A percentile compares a stretch with the other conserved stretches of the same genome.
These are phyloP conservation scores for Paraconiothyrium brasiliense DNA, from an alignment of 2,329 filamentous ascomycete species.

Conservation along the genomic window DNA sequence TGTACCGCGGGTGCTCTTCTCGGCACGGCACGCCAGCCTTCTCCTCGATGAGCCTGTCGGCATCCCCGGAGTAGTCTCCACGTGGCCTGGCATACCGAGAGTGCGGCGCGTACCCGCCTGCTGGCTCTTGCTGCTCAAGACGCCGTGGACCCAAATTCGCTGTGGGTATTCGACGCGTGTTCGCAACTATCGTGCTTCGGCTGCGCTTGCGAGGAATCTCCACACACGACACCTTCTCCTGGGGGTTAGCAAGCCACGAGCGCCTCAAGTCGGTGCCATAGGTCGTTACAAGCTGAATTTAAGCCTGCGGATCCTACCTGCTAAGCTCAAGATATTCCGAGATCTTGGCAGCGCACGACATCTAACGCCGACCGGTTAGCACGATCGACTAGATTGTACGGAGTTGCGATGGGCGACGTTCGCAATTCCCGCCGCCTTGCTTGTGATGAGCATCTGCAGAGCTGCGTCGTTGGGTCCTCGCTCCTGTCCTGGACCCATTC, in stretches of 20 bases:
- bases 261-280: background rate
- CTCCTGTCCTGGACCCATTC: background rate
- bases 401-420: background rate
- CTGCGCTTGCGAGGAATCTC: too few relatives aligned
- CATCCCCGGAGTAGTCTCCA: background rate
- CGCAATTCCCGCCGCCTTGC: constrained; percentile 6
- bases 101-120: constrained; percentile 6
- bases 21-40: background rate
- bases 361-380: constrained; percentile 4
- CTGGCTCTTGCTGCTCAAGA: background rate
- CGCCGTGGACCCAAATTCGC: background rate
- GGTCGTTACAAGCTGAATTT: background rate
- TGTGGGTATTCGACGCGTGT: too few relatives aligned
- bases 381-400: background rate
- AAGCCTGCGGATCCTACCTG: background rate
- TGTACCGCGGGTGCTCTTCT: background rate
- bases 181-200: too few relatives aligned
- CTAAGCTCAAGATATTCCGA: background rate
- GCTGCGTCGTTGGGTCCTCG: background rate
- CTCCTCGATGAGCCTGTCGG: background rate
- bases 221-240: too few relatives aligned
- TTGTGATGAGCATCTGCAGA: background rate
- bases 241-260: too few relatives aligned
- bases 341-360: background rate
- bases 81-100: constrained; percentile 13